phyloP scores from a whole-genome alignment of 352 stramenopile genomes.

The Phytopythium aichiense region DNA sequence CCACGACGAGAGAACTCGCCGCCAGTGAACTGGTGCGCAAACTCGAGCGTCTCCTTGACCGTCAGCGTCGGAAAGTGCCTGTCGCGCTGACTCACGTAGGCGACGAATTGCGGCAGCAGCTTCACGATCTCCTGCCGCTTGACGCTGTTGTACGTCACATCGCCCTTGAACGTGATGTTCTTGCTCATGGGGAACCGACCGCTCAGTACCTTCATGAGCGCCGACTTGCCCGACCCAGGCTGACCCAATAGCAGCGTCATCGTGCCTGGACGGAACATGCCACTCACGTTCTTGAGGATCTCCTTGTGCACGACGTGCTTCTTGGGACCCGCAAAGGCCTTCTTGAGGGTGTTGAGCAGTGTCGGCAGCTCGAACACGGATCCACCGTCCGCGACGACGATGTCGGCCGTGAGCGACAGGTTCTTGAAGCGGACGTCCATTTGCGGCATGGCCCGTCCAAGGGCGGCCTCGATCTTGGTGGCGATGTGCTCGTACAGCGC shows the following conservation, averaged over 20 bases:
- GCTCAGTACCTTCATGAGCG: conserved; percentile 37
- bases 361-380: conserved; percentile 21
- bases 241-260: conserved; percentile 35
- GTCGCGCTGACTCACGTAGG: conserved; percentile 46
- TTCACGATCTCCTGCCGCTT: conserved; percentile 20
- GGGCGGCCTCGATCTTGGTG: conserved; percentile 18
- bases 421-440: conserved; percentile 42
- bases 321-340: conserved; percentile 19
- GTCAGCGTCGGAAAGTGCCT: conserved; percentile 27
- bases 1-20: conserved; percentile 15
- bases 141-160: conserved; percentile 36
- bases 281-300: conserved; percentile 34
- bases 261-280: conserved; percentile 23
- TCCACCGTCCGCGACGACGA: conserved; percentile 14
- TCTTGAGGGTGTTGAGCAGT: conserved; percentile 27
- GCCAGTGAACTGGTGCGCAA: conserved; percentile 32
- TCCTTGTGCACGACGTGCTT: conserved; percentile 21
- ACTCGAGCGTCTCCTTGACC: conserved; percentile 49
- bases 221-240: no score
- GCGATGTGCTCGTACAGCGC: conserved; percentile 27
- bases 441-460: conserved; percentile 30
- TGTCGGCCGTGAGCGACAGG: conserved; percentile 29
- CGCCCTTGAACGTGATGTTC: conserved; percentile 31
- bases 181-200: conserved; percentile 29
- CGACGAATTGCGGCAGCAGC: conserved; percentile 23